Conservation (phyloP, 2,329 filamentous ascomycete genomes). For the Thelonectria blattea region DNA sequence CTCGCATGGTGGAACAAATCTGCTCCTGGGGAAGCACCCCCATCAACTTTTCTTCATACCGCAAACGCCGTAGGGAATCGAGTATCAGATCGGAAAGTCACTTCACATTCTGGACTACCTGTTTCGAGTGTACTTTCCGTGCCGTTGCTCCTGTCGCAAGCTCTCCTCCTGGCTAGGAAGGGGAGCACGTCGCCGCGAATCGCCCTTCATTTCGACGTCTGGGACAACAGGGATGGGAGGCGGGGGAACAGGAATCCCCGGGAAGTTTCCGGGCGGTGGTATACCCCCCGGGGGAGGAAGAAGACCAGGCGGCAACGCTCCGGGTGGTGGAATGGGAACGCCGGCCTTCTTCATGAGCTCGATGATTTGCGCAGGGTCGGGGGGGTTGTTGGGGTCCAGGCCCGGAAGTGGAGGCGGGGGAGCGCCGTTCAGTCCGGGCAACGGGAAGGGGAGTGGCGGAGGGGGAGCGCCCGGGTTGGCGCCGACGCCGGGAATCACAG, state of each 20-base stretch:
- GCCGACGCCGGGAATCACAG: slow-evolving; percentile 59
- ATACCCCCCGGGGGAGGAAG: slow-evolving; percentile 49
- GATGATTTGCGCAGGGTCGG: slow-evolving; percentile 65
- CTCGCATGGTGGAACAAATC: not conserved
- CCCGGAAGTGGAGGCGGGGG: slow-evolving; percentile 59
- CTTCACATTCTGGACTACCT: slow-evolving; percentile 43
- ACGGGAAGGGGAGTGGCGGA: slow-evolving; percentile 60
- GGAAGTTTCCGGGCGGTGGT: slow-evolving; percentile 43
- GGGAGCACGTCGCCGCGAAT: slow-evolving; percentile 63
- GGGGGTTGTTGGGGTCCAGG: slow-evolving; percentile 64
- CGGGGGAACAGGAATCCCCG: slow-evolving; percentile 43
- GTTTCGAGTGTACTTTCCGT: slow-evolving; percentile 64
- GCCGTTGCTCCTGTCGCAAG: slow-evolving; percentile 75
- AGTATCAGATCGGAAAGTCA: slow-evolving; percentile 1
- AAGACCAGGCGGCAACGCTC: slow-evolving; percentile 52
- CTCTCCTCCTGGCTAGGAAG: slow-evolving; percentile 86
- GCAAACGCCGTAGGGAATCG: slow-evolving; percentile 36
- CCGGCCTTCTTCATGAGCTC: slow-evolving; percentile 72
- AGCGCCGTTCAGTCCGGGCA: slow-evolving; percentile 55
- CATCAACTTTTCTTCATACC: slow-evolving; percentile 24
- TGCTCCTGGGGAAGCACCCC: slow-evolving; percentile 1
- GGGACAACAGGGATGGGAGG: slow-evolving; percentile 47
- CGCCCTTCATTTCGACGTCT: slow-evolving; percentile 41
- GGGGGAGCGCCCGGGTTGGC: slow-evolving; percentile 47
- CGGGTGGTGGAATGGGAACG: slow-evolving; percentile 63